Evolutionary conservation across 116 monocot genomes (phyloP).

Genomic region (Posidonia oceanica): DNA sequence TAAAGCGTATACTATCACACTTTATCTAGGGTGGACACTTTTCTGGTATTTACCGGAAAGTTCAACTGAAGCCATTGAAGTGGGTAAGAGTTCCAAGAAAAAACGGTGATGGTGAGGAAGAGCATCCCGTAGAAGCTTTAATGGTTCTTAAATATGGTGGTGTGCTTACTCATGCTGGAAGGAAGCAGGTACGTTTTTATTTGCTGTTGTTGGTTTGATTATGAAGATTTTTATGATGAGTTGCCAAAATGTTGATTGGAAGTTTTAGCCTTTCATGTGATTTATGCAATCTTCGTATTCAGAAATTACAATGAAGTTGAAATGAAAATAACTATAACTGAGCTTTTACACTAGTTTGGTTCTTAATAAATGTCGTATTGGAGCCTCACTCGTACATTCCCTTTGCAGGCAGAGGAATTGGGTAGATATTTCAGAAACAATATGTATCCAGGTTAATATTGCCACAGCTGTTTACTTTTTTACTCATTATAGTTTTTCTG

Average conservation of each 20-base stretch:
- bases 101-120: slow-evolving; percentile 82
- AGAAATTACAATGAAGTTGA: too few relatives aligned
- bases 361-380: too few relatives aligned
- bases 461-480: too few relatives aligned
- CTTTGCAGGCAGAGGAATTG: slow-evolving; percentile 81
- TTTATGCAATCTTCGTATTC: too few relatives aligned
- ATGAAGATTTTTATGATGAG: background rate
- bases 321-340: too few relatives aligned
- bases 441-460: slow-evolving; percentile 84
- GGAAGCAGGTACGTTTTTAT: slow-evolving; percentile 73
- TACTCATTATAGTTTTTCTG: too few relatives aligned
- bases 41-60: slow-evolving; percentile 98
- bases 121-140: slow-evolving; percentile 81
- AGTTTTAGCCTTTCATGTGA: too few relatives aligned
- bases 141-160: slow-evolving; percentile 99
- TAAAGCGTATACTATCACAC: too few relatives aligned
- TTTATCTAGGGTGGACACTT: slow-evolving; percentile 82
- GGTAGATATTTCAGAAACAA: slow-evolving; percentile 96
- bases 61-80: slow-evolving; percentile 88
- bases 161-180: slow-evolving; percentile 98
- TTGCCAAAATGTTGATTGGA: background rate
- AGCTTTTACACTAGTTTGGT: too few relatives aligned
- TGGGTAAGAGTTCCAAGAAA: slow-evolving; percentile 74
- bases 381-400: background rate
- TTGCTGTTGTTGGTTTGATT: background rate